Evolutionary conservation across 176 grass and related monocot genomes (phyloP).

Genomic region (Oryza glaberrima): DNA sequence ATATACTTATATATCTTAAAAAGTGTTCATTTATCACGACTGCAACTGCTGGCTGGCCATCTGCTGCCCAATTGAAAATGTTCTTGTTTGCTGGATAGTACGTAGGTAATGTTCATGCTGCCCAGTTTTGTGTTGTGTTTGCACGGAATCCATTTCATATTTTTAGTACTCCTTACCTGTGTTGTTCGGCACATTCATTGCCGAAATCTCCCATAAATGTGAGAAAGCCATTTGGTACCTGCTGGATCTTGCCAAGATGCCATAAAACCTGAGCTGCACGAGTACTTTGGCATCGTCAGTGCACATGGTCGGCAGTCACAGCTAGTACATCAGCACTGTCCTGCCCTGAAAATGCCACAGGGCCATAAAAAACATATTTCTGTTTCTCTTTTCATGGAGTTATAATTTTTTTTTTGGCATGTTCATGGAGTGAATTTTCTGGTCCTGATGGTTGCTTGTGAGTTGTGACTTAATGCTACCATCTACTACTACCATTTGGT

Average conservation of each 20-base stretch:
- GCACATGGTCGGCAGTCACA: conserved; percentile 37
- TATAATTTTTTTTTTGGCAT: background rate
- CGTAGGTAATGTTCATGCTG: background rate
- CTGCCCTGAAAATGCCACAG: conserved; percentile 39
- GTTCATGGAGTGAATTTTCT: background rate
- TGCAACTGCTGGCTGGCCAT: conserved; percentile 5
- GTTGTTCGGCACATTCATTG: conserved; percentile 12
- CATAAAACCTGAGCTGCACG: conserved; percentile 11
- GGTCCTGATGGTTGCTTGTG: conserved; percentile 20
- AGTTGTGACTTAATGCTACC: conserved; percentile 25
- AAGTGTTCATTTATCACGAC: conserved; percentile 15
- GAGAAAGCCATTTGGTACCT: conserved; percentile 16
- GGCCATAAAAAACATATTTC: conserved; percentile 18
- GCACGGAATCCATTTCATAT: conserved; percentile 27
- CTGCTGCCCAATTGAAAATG: background rate
- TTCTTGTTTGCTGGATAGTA: background rate
- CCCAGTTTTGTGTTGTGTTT: conserved; percentile 5
- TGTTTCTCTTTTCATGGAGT: conserved; percentile 16
- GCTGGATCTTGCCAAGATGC: conserved; percentile 20
- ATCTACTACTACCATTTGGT: conserved; percentile 31
- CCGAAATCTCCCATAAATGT: conserved; percentile 26
- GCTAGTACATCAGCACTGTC: conserved; percentile 40
- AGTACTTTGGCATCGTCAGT: conserved; percentile 17
- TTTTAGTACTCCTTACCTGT: background rate
- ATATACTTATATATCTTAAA: conserved; percentile 25